Evolutionary conservation across 805 yeast species (phyloP).

Genomic region (Saccharomycopsis sp.): DNA sequence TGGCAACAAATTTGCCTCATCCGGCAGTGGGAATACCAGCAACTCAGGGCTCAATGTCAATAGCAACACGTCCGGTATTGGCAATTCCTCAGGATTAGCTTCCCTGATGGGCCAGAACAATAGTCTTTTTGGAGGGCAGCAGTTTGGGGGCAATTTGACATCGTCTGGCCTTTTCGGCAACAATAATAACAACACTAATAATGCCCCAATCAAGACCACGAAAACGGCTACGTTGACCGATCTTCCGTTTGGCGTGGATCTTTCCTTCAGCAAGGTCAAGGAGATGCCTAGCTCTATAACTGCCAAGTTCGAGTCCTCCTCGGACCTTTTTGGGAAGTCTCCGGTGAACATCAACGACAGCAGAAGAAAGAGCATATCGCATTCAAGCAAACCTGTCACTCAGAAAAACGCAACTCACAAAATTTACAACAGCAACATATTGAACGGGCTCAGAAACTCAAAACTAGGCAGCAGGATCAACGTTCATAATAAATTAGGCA

Average conservation of each 20-base stretch:
- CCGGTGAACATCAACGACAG: background rate
- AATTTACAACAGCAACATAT: constrained; percentile 10
- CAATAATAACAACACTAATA: background rate
- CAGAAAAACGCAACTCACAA: background rate
- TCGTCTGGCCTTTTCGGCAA: constrained; percentile 7
- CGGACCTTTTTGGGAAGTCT: background rate
- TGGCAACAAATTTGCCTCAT: constrained; percentile 2
- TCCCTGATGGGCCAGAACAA: background rate
- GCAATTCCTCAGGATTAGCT: background rate
- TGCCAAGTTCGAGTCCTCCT: background rate
- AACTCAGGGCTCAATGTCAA: background rate
- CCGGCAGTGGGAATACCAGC: background rate
- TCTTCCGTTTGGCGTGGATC: constrained; percentile 20
- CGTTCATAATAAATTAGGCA: background rate
- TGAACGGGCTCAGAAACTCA: constrained; percentile 13
- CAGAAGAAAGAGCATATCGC: background rate
- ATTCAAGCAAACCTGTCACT: background rate
- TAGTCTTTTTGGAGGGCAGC: background rate
- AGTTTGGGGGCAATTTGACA: background rate
- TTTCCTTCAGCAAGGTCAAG: constrained; percentile 5
- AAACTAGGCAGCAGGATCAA: constrained; percentile 3
- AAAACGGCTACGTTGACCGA: constrained; percentile 19
- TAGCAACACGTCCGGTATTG: background rate
- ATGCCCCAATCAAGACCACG: background rate
- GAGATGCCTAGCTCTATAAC: constrained; percentile 20